Base-by-base conservation (phyloP, 257 asterid species). In the Hygrophila difformis region DNA sequence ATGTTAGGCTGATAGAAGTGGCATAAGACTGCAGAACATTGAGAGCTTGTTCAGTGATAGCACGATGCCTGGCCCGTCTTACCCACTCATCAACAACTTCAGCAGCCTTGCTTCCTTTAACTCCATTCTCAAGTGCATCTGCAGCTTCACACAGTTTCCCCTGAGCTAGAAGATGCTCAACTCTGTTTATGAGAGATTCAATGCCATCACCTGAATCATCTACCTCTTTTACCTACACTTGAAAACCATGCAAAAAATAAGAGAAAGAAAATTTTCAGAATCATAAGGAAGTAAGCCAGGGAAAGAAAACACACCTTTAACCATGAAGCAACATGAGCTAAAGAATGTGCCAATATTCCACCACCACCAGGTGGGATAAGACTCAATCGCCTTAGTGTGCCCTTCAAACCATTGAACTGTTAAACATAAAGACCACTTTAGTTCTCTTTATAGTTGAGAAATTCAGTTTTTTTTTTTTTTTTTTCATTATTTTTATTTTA, bases 71-170 rank as follows among this genome's bases (percentile, higher is more conserved):
- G 2, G 93, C 94, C 51, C 46, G 78, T 37, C 24, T 73, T 11
- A 84, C 79, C 96, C 96, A 88, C 46, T 79, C 81, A 2, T 57
- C 64, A 15, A 73, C 85, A 10, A 81, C 74, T 66, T 75, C 91
- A 50, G 79, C 85, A n/a, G 93, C 93, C 26, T 79, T 74, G 65
- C 83, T 84, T 63, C 79, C 93, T 75, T 68, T 58, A 13, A 84
- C 82, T 48, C 93, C 96, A 1, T 70, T 66, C 63, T 88, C 97
- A 15, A 84, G 93, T 19, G 79, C 58, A 62, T 89, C 84, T 18
- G 94, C 98, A 44, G 94, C 96, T 79, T 82, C 96, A 41, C 63
- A 63, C 7, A 89, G 72, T 44, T 75, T 79, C 11, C 94, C 94
- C 63, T 82, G 76, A 50, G 92, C 87, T 60, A 89, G 66, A 33